Percentiles rank a stretch among this genome's conserved stretches.
Evolutionary conservation across 176 grass and related monocot genomes (phyloP).

Genomic region (Aegilops sharonensis): DNA sequence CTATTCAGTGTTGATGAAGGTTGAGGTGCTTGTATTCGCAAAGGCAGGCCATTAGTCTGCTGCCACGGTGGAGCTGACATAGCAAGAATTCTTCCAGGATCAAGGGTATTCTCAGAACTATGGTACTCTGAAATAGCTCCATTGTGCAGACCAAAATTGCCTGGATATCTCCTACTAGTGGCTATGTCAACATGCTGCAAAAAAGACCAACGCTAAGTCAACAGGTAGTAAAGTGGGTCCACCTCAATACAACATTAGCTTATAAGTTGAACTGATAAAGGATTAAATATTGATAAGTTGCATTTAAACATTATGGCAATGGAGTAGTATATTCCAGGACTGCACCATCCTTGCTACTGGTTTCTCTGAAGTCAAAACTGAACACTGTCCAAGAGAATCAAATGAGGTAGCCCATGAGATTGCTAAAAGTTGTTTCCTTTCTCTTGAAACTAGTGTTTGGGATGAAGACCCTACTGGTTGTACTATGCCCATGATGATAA

Average conservation of each 20-base stretch:
- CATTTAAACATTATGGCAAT: constrained; percentile 3
- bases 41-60: constrained; percentile 50
- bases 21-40: constrained; percentile 47
- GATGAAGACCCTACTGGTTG: not conserved
- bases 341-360: not conserved
- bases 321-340: not conserved
- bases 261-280: constrained; percentile 17
- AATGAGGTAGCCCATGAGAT: not conserved
- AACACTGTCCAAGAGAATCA: not conserved
- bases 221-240: not conserved
- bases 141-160: constrained; percentile 45
- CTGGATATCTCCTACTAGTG: constrained; percentile 47
- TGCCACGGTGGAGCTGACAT: constrained; percentile 42
- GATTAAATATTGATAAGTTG: constrained; percentile 12
- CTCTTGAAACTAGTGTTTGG: not conserved
- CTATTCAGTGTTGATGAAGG: constrained; percentile 41
- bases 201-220: constrained; percentile 13
- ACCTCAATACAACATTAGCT: not conserved
- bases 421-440: not conserved
- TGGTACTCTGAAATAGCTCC: constrained; percentile 44
- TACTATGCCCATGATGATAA: not conserved
- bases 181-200: constrained; percentile 54
- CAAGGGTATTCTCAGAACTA: constrained; percentile 37
- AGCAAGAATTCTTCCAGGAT: constrained; percentile 33
- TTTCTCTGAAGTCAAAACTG: not conserved